Evolutionary conservation across 306 rosid genomes (phyloP), one percentile per base, ranked within the genome.

Genomic region (Prunus padus): DNA sequence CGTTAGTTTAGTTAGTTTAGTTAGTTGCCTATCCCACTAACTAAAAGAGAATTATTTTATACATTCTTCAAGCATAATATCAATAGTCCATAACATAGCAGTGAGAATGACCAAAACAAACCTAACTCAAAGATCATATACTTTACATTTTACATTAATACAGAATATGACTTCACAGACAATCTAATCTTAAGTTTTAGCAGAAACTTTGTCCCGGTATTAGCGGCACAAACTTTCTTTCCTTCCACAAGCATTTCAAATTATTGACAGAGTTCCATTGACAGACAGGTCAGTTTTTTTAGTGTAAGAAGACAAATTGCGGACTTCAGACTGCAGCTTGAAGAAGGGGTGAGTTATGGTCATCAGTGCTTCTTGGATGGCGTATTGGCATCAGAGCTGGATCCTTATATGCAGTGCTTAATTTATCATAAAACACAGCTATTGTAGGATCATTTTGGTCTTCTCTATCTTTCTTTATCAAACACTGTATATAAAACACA

Each of bases 381-480:
- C 57, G 77, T 15, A 45, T 69, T 71, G 91, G 89, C 80, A 49
- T 44, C 73, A 93, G 47, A 71, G 86, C 86, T 59, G 96, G 96
- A 86, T 89, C 95, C 55, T 68, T 74, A 63, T 93, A 93, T 11
- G 95, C 92, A 71, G 76, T 72, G 49, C 30, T 80, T 71, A 93
- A 56, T 19, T 82, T 84, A 31, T 85, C 82, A 64, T 78, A 89
- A 78, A 90, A 93, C 75, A 80, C 91, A 50, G 82, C 71, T 77
- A 86, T 77, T 52, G 82, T 74, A 54, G 82, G 76, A 69, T 86
- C 86, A 23, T 81, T 85, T 76, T 80, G 70, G 70, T 90, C 92
- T 72, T 82, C 88, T 84, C 83, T 83, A 76, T 93, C 98, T 84
- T 86, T 93, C 83, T 89, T 90, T 26, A 77, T 82, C 88, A 93